These are phyloP conservation scores for Coemansia sp. DNA, from an alignment of 192 early-diverging fungal genomes.

Conservation along the genomic window DNA sequence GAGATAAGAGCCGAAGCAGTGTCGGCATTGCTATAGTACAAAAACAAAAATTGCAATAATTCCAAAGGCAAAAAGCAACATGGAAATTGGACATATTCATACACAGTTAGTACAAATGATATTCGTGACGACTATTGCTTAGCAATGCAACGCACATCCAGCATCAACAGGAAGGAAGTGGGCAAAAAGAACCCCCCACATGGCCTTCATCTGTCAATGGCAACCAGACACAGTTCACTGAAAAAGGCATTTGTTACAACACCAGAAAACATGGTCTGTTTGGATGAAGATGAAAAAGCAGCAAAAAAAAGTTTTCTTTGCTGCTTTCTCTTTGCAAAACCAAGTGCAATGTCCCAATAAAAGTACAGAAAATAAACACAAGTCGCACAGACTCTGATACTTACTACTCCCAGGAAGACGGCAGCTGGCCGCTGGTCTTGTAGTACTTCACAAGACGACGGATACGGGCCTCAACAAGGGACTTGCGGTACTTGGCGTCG, in stretches of 20 bases:
- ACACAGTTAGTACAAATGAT: constrained; percentile 10
- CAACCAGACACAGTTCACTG: constrained; percentile 16
- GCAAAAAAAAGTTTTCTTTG: background rate
- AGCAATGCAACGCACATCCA: constrained; percentile 41
- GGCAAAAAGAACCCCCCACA: background rate
- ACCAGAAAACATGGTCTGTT: constrained; percentile 1
- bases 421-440: constrained; percentile 93
- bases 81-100: background rate
- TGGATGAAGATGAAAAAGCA: constrained; percentile 9
- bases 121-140: constrained; percentile 46
- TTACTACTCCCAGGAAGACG: constrained; percentile 98
- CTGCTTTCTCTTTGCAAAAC: constrained; percentile 26
- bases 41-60: constrained; percentile 12
- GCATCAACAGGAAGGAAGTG: background rate
- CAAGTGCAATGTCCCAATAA: constrained; percentile 37
- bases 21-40: constrained; percentile 66
- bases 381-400: constrained; percentile 54
- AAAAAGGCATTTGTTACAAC: background rate
- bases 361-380: constrained; percentile 10
- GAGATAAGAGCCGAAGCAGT: constrained; percentile 81
- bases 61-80: constrained; percentile 14
- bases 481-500: constrained; percentile 98
- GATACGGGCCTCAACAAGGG: constrained; percentile 97
- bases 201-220: constrained; percentile 7
- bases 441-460: constrained; percentile 99